Evolutionary conservation across 371 early-diverging fungal species (phyloP), one percentile per base, ranked within the genome.

Genomic region (Dichotomocladium elegans): DNA sequence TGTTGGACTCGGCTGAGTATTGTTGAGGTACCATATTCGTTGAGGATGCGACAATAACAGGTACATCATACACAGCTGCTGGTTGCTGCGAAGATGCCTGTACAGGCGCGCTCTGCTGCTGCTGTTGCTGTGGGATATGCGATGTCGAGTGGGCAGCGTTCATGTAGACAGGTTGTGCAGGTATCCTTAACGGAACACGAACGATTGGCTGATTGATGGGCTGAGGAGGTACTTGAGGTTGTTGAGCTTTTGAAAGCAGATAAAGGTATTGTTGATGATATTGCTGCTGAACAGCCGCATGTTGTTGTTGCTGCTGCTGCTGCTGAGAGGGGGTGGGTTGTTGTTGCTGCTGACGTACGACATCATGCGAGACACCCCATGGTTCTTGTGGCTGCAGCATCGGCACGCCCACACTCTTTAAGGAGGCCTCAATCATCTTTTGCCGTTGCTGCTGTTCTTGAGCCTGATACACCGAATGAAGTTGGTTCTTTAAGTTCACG

Each of bases 361-460:
- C 17, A 5, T 56, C 47, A 17, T 56, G 56, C 25, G 41, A 26
- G 14, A 30, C 10, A 10, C 24, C 12, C 12, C 55, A 48, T 42
- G 53, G 63, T 34, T 63, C 58, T 30, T 57, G 64, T 21, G 57
- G 60, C 15, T 64, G 58, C 45, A 50, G 30, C 49, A 58, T 64
- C 5, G 66, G 54, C 12, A 66, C 25, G 9, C 70, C 65, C 33
- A 76, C 70, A 7, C 68, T 70, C 29, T 68, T 65, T 24, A 72
- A 49, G 1, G 76, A 61, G 17, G 72, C 68, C 40, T 72, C 76
- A 31, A 76, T 57, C 25, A 72, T 48, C 41, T 62, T 50, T 57
- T 73, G 74, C 47, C 63, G 67, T 21, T 72, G 70, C 15, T 74
- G 56, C 34, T 72, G 67, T 49, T 72, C 64, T 25, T 68, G 60